These are phyloP conservation scores for Beverwykella pulmonaria DNA, from an alignment of 495 filamentous ascomycete genomes.

Conservation along the genomic window DNA sequence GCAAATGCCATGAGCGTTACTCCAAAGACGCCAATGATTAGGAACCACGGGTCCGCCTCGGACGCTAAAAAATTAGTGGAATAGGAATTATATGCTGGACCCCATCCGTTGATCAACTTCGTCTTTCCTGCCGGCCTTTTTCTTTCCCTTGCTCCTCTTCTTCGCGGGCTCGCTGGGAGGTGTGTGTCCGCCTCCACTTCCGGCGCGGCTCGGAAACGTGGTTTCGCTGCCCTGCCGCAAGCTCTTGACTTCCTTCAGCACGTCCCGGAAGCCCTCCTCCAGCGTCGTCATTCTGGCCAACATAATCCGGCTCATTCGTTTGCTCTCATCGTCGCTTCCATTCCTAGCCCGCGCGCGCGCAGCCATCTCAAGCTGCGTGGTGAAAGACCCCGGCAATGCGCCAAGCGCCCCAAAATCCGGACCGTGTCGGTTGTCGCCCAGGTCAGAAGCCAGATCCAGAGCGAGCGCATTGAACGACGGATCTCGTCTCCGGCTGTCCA, in stretches of 20 bases:
- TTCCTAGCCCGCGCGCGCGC: conserved; percentile 30
- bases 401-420: conserved; percentile 52
- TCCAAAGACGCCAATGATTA: not conserved
- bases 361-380: conserved; percentile 73
- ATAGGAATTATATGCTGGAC: conserved; percentile 11
- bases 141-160: conserved; percentile 35
- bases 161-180: conserved; percentile 26
- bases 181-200: conserved; percentile 19
- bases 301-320: conserved; percentile 76
- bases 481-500: conserved; percentile 42
- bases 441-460: conserved; percentile 70
- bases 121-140: conserved; percentile 19
- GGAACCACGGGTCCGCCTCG: not conserved
- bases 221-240: conserved; percentile 48
- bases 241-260: conserved; percentile 81
- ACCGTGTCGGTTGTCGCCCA: conserved; percentile 61
- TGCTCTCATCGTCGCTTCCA: conserved; percentile 56
- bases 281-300: conserved; percentile 89
- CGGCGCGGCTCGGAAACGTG: conserved; percentile 32
- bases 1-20: conserved; percentile 1
- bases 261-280: conserved; percentile 81
- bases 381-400: conserved; percentile 72
- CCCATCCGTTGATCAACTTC: conserved; percentile 11
- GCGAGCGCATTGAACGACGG: conserved; percentile 58
- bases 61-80: not conserved